Base-by-base conservation (phyloP, 164 flowering plant genomes). In the Euptelea pleiosperma region DNA sequence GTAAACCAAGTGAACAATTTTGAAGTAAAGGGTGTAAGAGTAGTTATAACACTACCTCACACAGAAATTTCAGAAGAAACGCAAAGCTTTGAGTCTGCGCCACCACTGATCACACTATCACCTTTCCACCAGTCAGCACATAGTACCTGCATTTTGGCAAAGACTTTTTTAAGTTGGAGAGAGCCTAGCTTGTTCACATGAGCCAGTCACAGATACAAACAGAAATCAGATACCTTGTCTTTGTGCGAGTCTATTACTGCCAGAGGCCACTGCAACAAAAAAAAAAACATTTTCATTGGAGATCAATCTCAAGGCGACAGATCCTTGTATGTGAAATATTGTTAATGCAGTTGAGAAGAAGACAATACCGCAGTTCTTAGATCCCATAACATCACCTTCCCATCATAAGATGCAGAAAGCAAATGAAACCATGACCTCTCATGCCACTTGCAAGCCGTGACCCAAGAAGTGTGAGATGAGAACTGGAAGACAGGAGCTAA, bases 91-190 rank as follows among this genome's bases (percentile, higher is more conserved):
- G 91, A 73, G 68, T 90, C 97, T 15, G 75, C 96, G 16, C 99
- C 99, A 18, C 97, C 99, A 55, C 96, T 93, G 59, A 83, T 50
- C 9, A 93, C 78, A 54, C 80, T 66, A 69, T 93, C 91, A 53
- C 79, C 81, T 70, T 67, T 83, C 99, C 99, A 93, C 97, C 99
- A 93, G 66, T 88, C 99, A 48, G 85, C 96, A 79, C 89, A 82
- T 24, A 90, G 65, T 16, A 90, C 97, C 98, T 92, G 67, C 25
- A 57, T 36, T 64, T 46, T 35, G 37, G n/a, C n/a, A 61, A 47
- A 71, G 21, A 26, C 1, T 15, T 31, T 25, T 18, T 16, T 3
- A 22, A n/a, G 18, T 36, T 52, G 37, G 18, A 43, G 21, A 18
- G 58, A 46, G 24, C 21, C 47, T n/a, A n/a, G 12, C 12, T 14